Base-by-base conservation (phyloP, 148 eudicot species). In the Vaccinium myrtillus region DNA sequence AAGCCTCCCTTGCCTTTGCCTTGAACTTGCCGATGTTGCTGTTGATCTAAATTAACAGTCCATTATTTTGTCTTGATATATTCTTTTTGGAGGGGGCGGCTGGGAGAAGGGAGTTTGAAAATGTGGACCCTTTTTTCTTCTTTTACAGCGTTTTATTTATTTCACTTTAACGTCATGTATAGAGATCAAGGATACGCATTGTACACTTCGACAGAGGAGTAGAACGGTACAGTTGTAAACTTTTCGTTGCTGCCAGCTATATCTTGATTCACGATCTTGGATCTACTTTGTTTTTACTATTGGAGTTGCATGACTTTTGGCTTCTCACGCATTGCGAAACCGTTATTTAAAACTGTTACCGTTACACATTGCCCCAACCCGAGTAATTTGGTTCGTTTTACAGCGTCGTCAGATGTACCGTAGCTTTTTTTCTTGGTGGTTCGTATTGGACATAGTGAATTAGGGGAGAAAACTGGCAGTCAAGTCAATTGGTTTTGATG, bases 1-100 rank as follows among this genome's bases (percentile, higher is more conserved):
- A 93, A 86, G 88, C 94, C 97, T 56, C 98, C 99, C 27, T 85
- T 93, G 94, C 93, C 93, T 36, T 89, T 95, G 90, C 98, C 97
- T 85, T 95, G 89, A 92, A 19, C 18, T 19, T 50, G 14, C 55
- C 27, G 21, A 36, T 53, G 76, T 21, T 14, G 73, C 73, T 23
- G 73, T 67, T 67, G 39, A 67, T 67, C 73, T 12, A 67, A 25
- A 27, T 25, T 67, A 67, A 67, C 16, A 3, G n/a, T 8, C 27
- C 27, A 63, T n/a, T n/a, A 21, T 63, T 61, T n/a, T 12, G 3
- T 61, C 25, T 21, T 61, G 46, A 43, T 43, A n/a, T 61, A 14
- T 55, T 61, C 69, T 21, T 21, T 63, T 63, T 63, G 69, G 69
- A n/a, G 69, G 46, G 46, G 0, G 69, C 69, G 2, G 69, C 69